These are phyloP conservation scores for Curvularia hawaiiensis DNA, from an alignment of 2,329 filamentous ascomycete genomes.

Conservation along the genomic window DNA sequence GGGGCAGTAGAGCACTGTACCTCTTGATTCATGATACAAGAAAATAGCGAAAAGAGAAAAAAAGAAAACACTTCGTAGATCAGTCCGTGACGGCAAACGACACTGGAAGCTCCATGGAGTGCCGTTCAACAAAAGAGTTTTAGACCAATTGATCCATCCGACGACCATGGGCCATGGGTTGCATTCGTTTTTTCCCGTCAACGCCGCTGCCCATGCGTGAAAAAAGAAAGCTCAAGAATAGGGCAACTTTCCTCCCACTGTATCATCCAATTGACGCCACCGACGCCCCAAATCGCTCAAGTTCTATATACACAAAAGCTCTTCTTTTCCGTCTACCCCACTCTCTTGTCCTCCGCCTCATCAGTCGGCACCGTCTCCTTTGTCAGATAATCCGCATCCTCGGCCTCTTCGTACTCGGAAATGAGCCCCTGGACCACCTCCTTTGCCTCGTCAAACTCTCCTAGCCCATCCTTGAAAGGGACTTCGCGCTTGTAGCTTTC, in stretches of 20 bases:
- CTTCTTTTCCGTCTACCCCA: conserved; percentile 20
- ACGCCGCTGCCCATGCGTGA: not conserved
- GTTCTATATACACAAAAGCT: too few species aligned
- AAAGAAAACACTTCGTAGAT: not conserved
- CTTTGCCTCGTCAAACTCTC: conserved; percentile 93
- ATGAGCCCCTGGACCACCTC: conserved; percentile 92
- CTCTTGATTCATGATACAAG: not conserved
- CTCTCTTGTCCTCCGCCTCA: conserved; percentile 42
- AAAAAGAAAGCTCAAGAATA: not conserved
- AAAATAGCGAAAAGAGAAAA: not conserved
- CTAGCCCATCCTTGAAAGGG: conserved; percentile 87
- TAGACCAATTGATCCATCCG: not conserved
- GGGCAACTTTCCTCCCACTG: not conserved
- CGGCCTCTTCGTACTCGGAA: conserved; percentile 93
- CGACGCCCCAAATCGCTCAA: conserved; percentile 2
- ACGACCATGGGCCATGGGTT: not conserved
- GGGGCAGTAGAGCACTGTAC: conserved; percentile 2
- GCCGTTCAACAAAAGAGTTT: not conserved
- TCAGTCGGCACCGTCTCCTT: conserved; percentile 60
- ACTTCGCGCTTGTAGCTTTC: conserved; percentile 96
- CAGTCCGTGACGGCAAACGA: not conserved
- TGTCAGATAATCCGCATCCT: conserved; percentile 87
- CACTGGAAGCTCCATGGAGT: not conserved
- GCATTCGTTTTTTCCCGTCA: not conserved
- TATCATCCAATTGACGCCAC: conserved; percentile 5